Percentiles rank a stretch among this genome's conserved stretches.
Conservation (phyloP, 2,329 filamentous ascomycete species). For the Phoma sp. region DNA sequence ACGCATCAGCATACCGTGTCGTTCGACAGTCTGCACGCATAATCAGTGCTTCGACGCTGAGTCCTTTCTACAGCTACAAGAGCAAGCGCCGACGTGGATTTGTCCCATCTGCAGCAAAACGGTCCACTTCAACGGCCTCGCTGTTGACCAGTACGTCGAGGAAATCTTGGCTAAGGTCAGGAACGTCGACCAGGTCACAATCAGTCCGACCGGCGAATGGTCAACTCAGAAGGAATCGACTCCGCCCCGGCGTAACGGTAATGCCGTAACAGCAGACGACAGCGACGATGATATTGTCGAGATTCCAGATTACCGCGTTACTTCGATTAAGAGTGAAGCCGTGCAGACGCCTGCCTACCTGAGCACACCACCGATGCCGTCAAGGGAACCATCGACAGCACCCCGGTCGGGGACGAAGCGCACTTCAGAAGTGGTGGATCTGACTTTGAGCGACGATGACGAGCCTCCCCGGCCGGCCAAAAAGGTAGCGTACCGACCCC, state of each 20-base stretch:
- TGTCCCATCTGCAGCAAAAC: conserved; percentile 91
- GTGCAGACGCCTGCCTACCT: conserved; percentile 45
- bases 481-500: conserved; percentile 51
- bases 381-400: conserved; percentile 49
- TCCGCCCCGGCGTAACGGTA: conserved; percentile 45
- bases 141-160: conserved; percentile 90
- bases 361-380: conserved; percentile 54
- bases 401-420: conserved; percentile 51
- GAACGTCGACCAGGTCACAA: conserved; percentile 81
- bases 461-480: conserved; percentile 48
- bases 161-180: conserved; percentile 81
- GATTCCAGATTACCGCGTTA: conserved; percentile 48
- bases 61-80: conserved; percentile 90
- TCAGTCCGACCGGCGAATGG: conserved; percentile 89
- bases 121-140: conserved; percentile 79
- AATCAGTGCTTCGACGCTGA: conserved; percentile 94
- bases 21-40: conserved; percentile 80
- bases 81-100: conserved; percentile 96
- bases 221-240: conserved; percentile 52
- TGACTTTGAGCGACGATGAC: conserved; percentile 55
- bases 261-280: conserved; percentile 48
- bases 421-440: conserved; percentile 55
- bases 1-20: conserved; percentile 78
- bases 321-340: conserved; percentile 50
- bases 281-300: conserved; percentile 56